These are phyloP conservation scores for Pseudopithomyces maydicus DNA, from an alignment of 2,329 filamentous ascomycete species.

Conservation along the genomic window DNA sequence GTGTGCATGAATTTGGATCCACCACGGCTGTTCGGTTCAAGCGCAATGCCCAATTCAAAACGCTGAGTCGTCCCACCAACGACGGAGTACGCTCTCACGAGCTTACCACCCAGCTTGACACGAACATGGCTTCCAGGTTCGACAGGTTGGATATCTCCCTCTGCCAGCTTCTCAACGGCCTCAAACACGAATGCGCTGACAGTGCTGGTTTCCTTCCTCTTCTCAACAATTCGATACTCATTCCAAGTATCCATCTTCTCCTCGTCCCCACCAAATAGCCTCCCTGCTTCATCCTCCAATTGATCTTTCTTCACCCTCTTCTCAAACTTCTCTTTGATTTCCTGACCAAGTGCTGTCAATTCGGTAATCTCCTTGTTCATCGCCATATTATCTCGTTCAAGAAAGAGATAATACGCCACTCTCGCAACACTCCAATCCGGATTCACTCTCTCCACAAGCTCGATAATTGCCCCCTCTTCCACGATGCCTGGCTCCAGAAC, in stretches of 20 bases:
- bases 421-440: slow-evolving; percentile 67
- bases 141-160: slow-evolving; percentile 38
- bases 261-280: slow-evolving; percentile 32
- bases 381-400: slow-evolving; percentile 54
- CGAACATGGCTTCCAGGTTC: slow-evolving; percentile 60
- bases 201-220: slow-evolving; percentile 56
- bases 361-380: slow-evolving; percentile 53
- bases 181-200: slow-evolving; percentile 61
- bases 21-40: slow-evolving; percentile 62
- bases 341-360: slow-evolving; percentile 53
- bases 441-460: slow-evolving; percentile 59
- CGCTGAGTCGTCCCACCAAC: slow-evolving; percentile 56
- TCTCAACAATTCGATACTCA: slow-evolving; percentile 54
- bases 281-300: slow-evolving; percentile 35
- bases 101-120: slow-evolving; percentile 61
- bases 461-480: slow-evolving; percentile 61
- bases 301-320: slow-evolving; percentile 56
- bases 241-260: slow-evolving; percentile 41
- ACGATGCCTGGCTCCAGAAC: slow-evolving; percentile 62
- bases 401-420: slow-evolving; percentile 67
- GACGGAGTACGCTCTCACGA: slow-evolving; percentile 66
- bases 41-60: slow-evolving; percentile 64
- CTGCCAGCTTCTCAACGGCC: slow-evolving; percentile 43
- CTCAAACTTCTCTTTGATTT: slow-evolving; percentile 59
- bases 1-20: slow-evolving; percentile 65